Evolutionary conservation across 441 rosid genomes (phyloP), one percentile per base, ranked within the genome.

Genomic region (Rhodomyrtus psidioides): DNA sequence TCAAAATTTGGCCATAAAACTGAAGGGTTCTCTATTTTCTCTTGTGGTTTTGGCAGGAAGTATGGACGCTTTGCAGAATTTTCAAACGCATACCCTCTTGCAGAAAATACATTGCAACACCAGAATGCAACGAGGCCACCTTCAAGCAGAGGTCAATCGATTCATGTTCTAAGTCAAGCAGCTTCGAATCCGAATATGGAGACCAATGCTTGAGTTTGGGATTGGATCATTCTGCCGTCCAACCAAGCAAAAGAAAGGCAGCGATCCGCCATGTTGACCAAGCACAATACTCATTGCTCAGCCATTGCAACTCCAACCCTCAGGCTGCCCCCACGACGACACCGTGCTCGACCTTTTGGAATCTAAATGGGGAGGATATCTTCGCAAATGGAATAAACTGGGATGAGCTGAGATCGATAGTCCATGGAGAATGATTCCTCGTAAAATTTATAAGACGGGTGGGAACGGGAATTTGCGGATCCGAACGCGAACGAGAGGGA

Each of bases 31-130:
- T 28, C 19, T 51, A 3, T 21, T 27, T 82, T 21, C 39, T 53
- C 55, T 42, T 39, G 16, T 14, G 46, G 53, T 53, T 55, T 55
- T 16, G 26, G 83, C 83, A 85, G 86, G 86, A 85, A 85, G 86
- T 85, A 24, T 85, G 86, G 86, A 85, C 86, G 27, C 83, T 85
- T 60, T 85, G 86, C 83, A 85, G 86, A 26, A 85, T 85, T 55
- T 85, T 85, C 83, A 76, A 53, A 85, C 82, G 86, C 56, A 55
- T 53, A 79, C 49, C 83, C 42, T 81, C 83, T 10, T 56, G 46
- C 21, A 75, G 53, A 49, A 76, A 46, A 79, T 55, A 76, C 83
- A 6, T 56, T 53, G 12, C 79, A 19, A 70, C n/a, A 70, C 17
- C 42, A 8, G 56, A 34, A 53, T 53, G 12, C 27, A 82, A 12